Conservation (phyloP, 441 rosid species). For the Populus hybrid region DNA sequence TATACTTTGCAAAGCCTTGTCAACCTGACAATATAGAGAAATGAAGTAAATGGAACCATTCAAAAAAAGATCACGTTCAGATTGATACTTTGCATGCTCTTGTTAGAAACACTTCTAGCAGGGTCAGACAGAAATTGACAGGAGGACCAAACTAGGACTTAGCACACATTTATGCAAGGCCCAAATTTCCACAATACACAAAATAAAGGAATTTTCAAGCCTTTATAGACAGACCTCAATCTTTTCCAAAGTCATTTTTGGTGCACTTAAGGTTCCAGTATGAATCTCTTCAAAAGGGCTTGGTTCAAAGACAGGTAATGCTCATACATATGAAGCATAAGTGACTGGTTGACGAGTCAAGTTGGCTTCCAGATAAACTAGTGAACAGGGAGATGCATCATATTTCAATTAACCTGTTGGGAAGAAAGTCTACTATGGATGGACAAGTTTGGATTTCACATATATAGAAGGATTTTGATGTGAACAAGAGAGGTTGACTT, state of each 20-base stretch:
- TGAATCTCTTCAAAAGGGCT: background rate
- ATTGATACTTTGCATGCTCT: background rate
- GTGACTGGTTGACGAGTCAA: background rate
- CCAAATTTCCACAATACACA: background rate
- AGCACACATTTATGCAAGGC: background rate
- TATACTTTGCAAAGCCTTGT: slow-evolving; percentile 81
- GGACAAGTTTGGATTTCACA: too few species aligned
- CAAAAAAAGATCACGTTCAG: background rate
- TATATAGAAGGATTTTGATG: too few species aligned
- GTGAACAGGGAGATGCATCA: background rate
- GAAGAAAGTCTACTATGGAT: too few species aligned
- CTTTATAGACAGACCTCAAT: background rate
- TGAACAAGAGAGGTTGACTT: too few species aligned
- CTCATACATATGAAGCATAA: background rate
- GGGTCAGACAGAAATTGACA: background rate
- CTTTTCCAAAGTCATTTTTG: background rate
- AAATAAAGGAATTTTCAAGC: background rate
- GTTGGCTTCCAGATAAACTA: background rate
- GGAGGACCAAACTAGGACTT: background rate
- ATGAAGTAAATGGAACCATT: slow-evolving; percentile 2
- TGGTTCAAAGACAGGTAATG: background rate
- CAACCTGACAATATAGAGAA: slow-evolving; percentile 52
- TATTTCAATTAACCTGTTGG: too few species aligned
- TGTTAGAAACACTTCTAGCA: background rate
- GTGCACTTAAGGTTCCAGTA: background rate